Evolutionary conservation across 495 filamentous ascomycete genomes (phyloP), one percentile per base, ranked within the genome.

Genomic region (Penicillium waksmanii): DNA sequence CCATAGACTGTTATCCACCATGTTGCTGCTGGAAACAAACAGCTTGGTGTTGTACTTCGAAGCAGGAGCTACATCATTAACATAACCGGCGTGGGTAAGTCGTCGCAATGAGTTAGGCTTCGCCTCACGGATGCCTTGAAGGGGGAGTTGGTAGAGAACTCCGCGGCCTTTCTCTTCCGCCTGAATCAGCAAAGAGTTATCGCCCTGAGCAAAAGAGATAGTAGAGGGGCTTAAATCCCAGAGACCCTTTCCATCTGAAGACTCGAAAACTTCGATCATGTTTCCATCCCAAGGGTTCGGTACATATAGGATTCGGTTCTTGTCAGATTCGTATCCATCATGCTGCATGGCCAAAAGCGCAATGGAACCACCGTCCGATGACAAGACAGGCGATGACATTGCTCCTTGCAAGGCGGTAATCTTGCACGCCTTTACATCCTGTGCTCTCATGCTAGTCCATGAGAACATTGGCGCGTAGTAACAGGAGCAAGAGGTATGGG

Each of bases 241-340:
- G 8, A 69, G 69, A 2, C 85, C 87, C 61, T 84, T 77, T 1
- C 85, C 87, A 65, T 90, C 84, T 1, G 79, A 55, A 0, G 85
- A 87, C 48, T 78, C 71, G 68, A 86, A 88, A 40, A 88, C 83
- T 57, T 90, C 87, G 38, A 85, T 77, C 58, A 77, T 75, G 38
- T 77, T 69, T 5, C 84, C 82, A 65, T 79, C 82, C 76, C 79
- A 81, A 7, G 85, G 78, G 62, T 89, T 84, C 6, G 73, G 73
- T 49, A 91, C 70, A 13, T 96, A 74, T 53, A 97, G 72, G 4
- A 96, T 81, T 4, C 90, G 81, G 49, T 93, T 89, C 72, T 91
- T 90, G 76, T 97, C 94, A 10, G 88, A 88, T 74, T 98, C 94
- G 68, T 98, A 97, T 21, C 92, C 91, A 63, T 89, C 85, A 59